Evolutionary conservation across 768 basidiomycete genomes (phyloP), one percentile per base, ranked within the genome.

Genomic region (Termitomyces heimii): DNA sequence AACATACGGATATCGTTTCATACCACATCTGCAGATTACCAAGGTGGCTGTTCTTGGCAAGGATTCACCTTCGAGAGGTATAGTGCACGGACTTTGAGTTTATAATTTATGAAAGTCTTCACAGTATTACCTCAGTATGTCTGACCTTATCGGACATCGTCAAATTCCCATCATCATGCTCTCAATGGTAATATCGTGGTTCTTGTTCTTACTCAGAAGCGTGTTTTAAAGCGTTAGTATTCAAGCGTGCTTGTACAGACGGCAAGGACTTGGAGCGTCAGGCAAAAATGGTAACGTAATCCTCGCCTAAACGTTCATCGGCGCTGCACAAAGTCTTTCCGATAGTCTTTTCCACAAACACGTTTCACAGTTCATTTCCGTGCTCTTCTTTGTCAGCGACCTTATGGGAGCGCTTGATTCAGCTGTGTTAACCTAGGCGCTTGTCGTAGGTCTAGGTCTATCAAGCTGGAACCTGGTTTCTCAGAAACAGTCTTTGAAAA

Each of bases 71-170:
- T 59, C 12, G 34, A 13, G 34, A 35, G 34, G 8, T 35, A 35
- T 35, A 35, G 34, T 13, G 34, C 13, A 35, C n/a, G n/a, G n/a
- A n/a, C n/a, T 13, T 73, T 90, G 2, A 86, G 86, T 0, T 73
- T n/a, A n/a, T n/a, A n/a, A n/a, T n/a, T n/a, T n/a, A n/a, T n/a
- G n/a, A n/a, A n/a, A n/a, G n/a, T n/a, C n/a, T n/a, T n/a, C n/a
- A n/a, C n/a, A n/a, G n/a, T n/a, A n/a, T n/a, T n/a, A n/a, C n/a
- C n/a, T n/a, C n/a, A n/a, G n/a, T n/a, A n/a, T n/a, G n/a, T n/a
- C n/a, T n/a, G n/a, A n/a, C n/a, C n/a, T n/a, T n/a, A n/a, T n/a
- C 34, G 75, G 85, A 34, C 89, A 88, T 63, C 69, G 89, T 26
- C 85, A 89, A 63, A 65, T 78, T 35, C 79, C 85, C 1, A 78